These are phyloP conservation scores for Tuber melanosporum DNA, from an alignment of 495 filamentous ascomycete genomes.

Conservation along the genomic window DNA sequence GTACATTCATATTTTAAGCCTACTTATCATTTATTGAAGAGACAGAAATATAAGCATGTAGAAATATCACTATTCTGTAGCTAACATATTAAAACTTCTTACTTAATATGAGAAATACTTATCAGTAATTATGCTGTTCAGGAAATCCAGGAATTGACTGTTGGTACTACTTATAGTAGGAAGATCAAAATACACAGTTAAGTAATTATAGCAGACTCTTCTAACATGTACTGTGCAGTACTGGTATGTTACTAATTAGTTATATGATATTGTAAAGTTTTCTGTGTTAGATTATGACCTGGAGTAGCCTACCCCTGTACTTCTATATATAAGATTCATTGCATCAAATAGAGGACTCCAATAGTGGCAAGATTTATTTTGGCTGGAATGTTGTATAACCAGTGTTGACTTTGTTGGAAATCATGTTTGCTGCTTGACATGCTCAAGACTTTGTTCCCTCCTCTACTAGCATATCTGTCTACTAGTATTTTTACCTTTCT, in stretches of 20 bases:
- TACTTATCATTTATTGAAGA: too few relatives aligned
- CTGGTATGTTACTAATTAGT: not conserved
- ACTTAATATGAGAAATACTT: not conserved
- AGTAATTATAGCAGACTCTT: not conserved
- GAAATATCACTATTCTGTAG: not conserved
- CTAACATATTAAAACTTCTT: not conserved
- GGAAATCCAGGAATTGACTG: not conserved
- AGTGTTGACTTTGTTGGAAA: not conserved
- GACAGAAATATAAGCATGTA: too few relatives aligned
- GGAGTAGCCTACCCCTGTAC: not conserved
- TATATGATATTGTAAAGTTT: not conserved
- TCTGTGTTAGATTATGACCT: not conserved
- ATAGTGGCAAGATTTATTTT: not conserved
- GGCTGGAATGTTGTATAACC: not conserved
- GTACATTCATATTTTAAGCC: not conserved
- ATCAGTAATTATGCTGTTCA: not conserved
- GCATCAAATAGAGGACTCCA: not conserved
- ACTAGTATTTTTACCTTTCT: too few relatives aligned
- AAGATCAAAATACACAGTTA: not conserved
- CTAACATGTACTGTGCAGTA: not conserved
- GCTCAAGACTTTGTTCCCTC: too few relatives aligned
- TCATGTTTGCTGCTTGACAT: too few relatives aligned
- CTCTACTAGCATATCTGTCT: too few relatives aligned
- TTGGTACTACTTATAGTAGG: not conserved
- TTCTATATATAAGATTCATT: not conserved